These are phyloP conservation scores for Macadamia tetraphylla DNA, from an alignment of 164 flowering plant species.

Conservation along the genomic window DNA sequence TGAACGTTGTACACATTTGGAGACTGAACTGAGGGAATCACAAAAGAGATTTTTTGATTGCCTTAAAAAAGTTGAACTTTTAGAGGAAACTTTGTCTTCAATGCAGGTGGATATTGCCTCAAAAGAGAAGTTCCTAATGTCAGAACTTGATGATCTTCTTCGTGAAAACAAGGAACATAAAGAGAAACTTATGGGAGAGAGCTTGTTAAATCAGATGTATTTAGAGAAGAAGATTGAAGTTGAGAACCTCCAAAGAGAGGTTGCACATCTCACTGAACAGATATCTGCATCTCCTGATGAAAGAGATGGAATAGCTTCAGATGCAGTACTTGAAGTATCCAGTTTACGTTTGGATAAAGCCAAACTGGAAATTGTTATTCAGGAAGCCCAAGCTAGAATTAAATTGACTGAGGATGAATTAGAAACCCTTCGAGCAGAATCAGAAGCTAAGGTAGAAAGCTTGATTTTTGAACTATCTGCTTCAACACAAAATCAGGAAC, in stretches of 20 bases:
- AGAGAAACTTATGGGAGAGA: slow-evolving; percentile 42
- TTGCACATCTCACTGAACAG: slow-evolving; percentile 40
- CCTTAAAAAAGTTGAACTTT: slow-evolving; percentile 33
- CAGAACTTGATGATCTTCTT: slow-evolving; percentile 47
- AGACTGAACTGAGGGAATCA: slow-evolving; percentile 41
- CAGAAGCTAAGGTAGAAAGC: slow-evolving; percentile 33
- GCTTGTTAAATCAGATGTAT: slow-evolving; percentile 35
- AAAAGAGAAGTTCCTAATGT: slow-evolving; percentile 41
- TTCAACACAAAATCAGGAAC: slow-evolving; percentile 35
- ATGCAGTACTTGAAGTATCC: slow-evolving; percentile 44
- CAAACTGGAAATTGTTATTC: slow-evolving; percentile 38
- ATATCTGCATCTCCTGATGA: slow-evolving; percentile 40
- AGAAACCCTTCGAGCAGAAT: slow-evolving; percentile 29
- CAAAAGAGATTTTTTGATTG: slow-evolving; percentile 29
- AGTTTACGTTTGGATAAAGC: slow-evolving; percentile 43
- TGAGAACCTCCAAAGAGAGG: slow-evolving; percentile 55
- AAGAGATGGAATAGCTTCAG: slow-evolving; percentile 41
- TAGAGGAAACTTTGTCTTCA: slow-evolving; percentile 46
- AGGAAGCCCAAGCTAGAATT: slow-evolving; percentile 35
- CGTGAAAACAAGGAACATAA: slow-evolving; percentile 37
- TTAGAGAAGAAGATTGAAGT: slow-evolving; percentile 44
- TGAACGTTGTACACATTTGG: slow-evolving; percentile 36
- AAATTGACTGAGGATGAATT: slow-evolving; percentile 33
- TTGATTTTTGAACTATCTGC: slow-evolving; percentile 41
- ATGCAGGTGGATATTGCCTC: slow-evolving; percentile 37